Percentiles rank a stretch among this genome's conserved stretches.
These are phyloP conservation scores for Annulohypoxylon bovei DNA, from an alignment of 495 filamentous ascomycete genomes.

Conservation along the genomic window DNA sequence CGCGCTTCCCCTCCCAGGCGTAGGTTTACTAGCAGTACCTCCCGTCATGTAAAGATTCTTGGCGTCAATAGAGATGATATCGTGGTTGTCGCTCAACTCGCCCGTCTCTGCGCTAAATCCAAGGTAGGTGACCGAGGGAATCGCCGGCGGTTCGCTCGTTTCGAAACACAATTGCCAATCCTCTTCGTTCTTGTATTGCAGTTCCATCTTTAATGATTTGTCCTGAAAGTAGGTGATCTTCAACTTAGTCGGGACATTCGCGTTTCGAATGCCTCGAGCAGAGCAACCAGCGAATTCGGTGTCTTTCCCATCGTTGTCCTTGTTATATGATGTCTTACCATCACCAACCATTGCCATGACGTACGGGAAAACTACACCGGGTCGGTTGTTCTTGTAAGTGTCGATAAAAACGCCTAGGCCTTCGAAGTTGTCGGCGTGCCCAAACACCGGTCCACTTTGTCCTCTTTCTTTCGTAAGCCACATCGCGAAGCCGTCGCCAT, in stretches of 20 bases:
- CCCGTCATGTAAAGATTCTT: conserved; percentile 84
- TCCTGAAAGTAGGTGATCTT: conserved; percentile 97
- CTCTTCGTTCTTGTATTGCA: conserved; percentile 90
- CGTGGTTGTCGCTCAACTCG: conserved; percentile 96
- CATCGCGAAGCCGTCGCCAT: conserved; percentile 97
- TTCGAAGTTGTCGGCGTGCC: conserved; percentile 86
- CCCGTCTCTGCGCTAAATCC: conserved; percentile 97
- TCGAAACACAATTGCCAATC: conserved; percentile 93
- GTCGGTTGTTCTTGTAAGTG: conserved; percentile 99
- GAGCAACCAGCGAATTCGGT: conserved; percentile 96
- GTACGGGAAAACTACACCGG: conserved; percentile 94
- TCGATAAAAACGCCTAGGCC: conserved; percentile 97
- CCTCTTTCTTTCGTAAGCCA: conserved; percentile 97
- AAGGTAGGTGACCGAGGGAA: conserved; percentile 91
- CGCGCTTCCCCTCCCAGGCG: conserved; percentile 54
- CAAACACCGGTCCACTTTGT: conserved; percentile 85
- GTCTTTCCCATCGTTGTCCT: conserved; percentile 92
- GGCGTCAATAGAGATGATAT: conserved; percentile 88
- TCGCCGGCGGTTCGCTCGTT: conserved; percentile 73
- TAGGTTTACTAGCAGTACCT: conserved; percentile 54
- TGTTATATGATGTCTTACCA: conserved; percentile 87
- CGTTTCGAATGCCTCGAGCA: conserved; percentile 85
- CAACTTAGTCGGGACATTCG: conserved; percentile 81
- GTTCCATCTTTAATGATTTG: conserved; percentile 86
- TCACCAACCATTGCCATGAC: conserved; percentile 99